These are phyloP conservation scores for Gossypium aridum DNA, from an alignment of 441 rosid species.

Conservation along the genomic window DNA sequence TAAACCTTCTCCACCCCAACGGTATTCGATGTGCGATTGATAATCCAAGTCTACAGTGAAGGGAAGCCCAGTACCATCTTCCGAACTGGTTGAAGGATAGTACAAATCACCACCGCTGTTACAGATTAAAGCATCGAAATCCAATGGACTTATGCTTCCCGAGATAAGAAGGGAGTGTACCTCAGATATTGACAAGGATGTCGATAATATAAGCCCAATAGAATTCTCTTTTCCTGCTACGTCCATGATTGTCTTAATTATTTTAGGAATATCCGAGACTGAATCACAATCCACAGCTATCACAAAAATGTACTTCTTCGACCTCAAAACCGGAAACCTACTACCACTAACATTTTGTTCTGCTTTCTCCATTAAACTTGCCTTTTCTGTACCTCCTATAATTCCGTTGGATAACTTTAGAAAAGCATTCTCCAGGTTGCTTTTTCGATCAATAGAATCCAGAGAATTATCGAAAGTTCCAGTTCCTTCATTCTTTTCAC, in stretches of 20 bases:
- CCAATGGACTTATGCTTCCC: slow-evolving; percentile 54
- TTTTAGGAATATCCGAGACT: slow-evolving; percentile 30
- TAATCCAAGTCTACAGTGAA: slow-evolving; percentile 67
- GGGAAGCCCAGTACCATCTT: slow-evolving; percentile 41
- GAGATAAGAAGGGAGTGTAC: slow-evolving; percentile 51
- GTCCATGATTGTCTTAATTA: slow-evolving; percentile 39
- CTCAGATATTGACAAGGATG: slow-evolving; percentile 76
- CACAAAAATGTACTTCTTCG: slow-evolving; percentile 62
- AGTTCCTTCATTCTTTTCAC: slow-evolving; percentile 52
- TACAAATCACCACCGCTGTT: slow-evolving; percentile 90
- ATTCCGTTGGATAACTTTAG: slow-evolving; percentile 48
- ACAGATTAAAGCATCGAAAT: slow-evolving; percentile 85
- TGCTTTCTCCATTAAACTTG: slow-evolving; percentile 32
- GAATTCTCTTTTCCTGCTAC: slow-evolving; percentile 44
- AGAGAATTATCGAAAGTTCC: slow-evolving; percentile 32
- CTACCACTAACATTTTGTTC: slow-evolving; percentile 32
- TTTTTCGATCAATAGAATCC: slow-evolving; percentile 34
- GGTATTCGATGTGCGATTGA: slow-evolving; percentile 73
- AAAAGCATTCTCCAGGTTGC: slow-evolving; percentile 43
- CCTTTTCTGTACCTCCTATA: slow-evolving; percentile 31
- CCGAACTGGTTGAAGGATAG: slow-evolving; percentile 57
- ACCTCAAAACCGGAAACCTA: slow-evolving; percentile 52
- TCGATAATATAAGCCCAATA: slow-evolving; percentile 67
- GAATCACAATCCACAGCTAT: slow-evolving; percentile 65
- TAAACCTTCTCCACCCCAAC: slow-evolving; percentile 84